Evolutionary conservation across 768 basidiomycete species (phyloP), one percentile per base, ranked within the genome.

Genomic region (Pleurotus ostreatus): DNA sequence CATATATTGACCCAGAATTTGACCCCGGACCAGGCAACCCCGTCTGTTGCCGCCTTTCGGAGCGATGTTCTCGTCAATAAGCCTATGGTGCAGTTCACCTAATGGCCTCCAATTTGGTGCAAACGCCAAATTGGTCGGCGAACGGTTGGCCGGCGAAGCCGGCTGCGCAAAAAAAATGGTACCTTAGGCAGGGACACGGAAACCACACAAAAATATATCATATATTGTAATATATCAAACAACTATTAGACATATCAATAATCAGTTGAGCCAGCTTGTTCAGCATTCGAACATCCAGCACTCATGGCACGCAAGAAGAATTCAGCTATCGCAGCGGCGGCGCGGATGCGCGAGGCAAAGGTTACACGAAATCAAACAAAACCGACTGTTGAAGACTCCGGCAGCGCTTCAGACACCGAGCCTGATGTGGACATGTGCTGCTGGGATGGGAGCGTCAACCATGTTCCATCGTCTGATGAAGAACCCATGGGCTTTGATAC

Each of bases 21-120:
- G 45, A 86, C 79, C 0, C 80, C 89, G 16, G 89, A 92, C 62
- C 70, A 79, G 1, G 65, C 72, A 43, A 80, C 83, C 0, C 78
- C 84, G 4, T 75, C 77, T 5, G 74, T 81, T 0, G 60, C 76
- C n/a, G 69, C 63, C 0, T 89, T 89, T 61, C 74, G 78, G 38
- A 68, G 74, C 12, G 70, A 76, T 15, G 70, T 83, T 8, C 78
- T 86, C 53, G 66, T 63, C 5, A 74, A 65, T 34, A 74, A 68
- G 2, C 90, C 92, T 0, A 46, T 46, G 45, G 18, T 46, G 45
- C 18, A 5, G 45, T 46, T 46, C 45, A 46, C 45, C 23, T 23
- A 23, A 23, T 4, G n/a, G 5, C 45, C 45, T 15, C 12, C 45
- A 46, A 46, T 46, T 46, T 46, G 45, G 45, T 46, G 22, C 45